Evolutionary conservation across 208 protist species (phyloP).

Genomic region (Leishmania braziliensis): DNA sequence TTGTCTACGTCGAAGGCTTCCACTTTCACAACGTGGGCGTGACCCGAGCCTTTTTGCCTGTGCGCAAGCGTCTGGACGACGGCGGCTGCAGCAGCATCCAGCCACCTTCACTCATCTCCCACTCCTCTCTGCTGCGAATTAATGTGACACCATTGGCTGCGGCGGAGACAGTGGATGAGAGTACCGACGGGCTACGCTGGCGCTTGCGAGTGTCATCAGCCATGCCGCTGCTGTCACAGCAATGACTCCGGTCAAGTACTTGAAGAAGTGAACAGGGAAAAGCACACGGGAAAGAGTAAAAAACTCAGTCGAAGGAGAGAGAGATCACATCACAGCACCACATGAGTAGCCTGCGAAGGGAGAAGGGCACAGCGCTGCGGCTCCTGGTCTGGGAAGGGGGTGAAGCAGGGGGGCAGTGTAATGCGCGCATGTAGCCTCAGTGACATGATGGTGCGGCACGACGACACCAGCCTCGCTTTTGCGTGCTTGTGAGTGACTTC

Average conservation of each 20-base stretch:
- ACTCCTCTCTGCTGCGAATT: conserved; percentile 19
- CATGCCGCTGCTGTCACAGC: conserved; percentile 13
- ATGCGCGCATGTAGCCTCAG: neutral
- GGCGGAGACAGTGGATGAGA: neutral
- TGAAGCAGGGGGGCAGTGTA: neutral
- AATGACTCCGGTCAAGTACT: neutral
- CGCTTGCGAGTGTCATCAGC: conserved; percentile 10
- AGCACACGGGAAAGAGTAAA: neutral
- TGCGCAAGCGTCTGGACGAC: conserved; percentile 16
- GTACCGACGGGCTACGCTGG: conserved; percentile 8
- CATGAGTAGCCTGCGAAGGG: neutral
- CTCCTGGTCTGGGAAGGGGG: neutral
- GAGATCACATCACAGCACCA: neutral
- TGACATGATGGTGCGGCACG: neutral
- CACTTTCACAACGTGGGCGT: conserved; percentile 34
- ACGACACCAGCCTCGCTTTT: neutral
- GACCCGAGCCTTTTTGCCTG: neutral
- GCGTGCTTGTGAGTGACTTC: neutral
- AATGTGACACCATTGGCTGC: neutral
- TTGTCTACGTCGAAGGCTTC: conserved; percentile 84
- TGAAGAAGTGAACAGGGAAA: neutral
- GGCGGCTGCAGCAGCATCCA: conserved; percentile 29
- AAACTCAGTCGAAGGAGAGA: neutral
- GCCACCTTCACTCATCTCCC: conserved; percentile 30
- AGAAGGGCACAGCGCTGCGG: neutral